Conservation (phyloP, 345 rosid genomes). For the Rhizophora mangle region DNA sequence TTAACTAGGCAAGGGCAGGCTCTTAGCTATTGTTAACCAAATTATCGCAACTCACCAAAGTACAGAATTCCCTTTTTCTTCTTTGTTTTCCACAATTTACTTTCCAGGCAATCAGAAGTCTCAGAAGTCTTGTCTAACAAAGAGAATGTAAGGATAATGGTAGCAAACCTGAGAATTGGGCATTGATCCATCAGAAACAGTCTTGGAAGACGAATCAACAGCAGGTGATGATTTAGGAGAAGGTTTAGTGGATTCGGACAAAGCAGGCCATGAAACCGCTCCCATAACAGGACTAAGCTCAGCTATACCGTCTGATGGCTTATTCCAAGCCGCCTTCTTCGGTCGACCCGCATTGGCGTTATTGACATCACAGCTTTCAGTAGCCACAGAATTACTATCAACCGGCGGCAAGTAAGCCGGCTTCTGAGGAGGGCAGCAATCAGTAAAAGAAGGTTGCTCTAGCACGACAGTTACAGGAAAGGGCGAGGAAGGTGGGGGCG, state of each 20-base stretch:
- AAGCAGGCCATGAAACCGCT: slow-evolving; percentile 62
- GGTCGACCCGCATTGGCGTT: slow-evolving; percentile 35
- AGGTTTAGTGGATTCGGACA: slow-evolving; percentile 47
- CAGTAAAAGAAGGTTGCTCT: slow-evolving; percentile 23
- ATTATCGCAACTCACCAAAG: no score
- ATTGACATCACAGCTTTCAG: slow-evolving; percentile 29
- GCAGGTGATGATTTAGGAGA: slow-evolving; percentile 39
- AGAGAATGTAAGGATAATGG: not conserved
- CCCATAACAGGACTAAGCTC: slow-evolving; percentile 51
- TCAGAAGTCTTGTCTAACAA: not conserved
- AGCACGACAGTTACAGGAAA: slow-evolving; percentile 14
- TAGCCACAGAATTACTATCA: slow-evolving; percentile 13
- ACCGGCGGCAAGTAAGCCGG: slow-evolving; percentile 13
- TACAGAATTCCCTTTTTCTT: not conserved
- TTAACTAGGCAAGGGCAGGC: not conserved
- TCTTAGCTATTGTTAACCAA: not conserved
- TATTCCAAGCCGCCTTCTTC: slow-evolving; percentile 58
- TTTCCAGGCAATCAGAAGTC: slow-evolving; percentile 5
- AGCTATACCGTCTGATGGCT: slow-evolving; percentile 39
- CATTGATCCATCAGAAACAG: slow-evolving; percentile 40
- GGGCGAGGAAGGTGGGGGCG: slow-evolving; percentile 1
- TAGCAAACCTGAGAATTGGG: slow-evolving; percentile 44
- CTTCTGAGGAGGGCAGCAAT: slow-evolving; percentile 24
- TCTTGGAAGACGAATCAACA: slow-evolving; percentile 32
- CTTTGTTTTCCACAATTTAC: slow-evolving; percentile 3